Evolutionary conservation across 176 grass and related monocot species (phyloP).

Genomic region (Tillandsia leiboldiana): DNA sequence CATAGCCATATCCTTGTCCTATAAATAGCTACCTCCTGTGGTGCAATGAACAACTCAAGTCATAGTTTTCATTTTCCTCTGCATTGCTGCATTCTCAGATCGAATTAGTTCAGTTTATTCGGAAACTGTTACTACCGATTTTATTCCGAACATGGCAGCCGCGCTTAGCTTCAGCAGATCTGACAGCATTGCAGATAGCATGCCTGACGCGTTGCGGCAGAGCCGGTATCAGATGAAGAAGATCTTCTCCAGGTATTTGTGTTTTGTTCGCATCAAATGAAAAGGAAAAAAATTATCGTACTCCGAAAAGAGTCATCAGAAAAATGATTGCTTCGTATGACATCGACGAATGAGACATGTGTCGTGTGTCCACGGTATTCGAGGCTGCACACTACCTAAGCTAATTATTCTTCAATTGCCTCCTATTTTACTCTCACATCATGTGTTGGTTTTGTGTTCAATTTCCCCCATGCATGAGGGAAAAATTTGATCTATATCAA

Average conservation of each 20-base stretch:
- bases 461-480: too few relatives aligned
- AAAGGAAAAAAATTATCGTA: not conserved
- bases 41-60: conserved; percentile 20
- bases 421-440: too few relatives aligned
- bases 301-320: too few relatives aligned
- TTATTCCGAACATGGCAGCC: conserved; percentile 30
- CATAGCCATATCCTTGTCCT: conserved; percentile 34
- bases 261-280: not conserved
- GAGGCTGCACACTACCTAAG: too few relatives aligned
- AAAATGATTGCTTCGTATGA: too few relatives aligned
- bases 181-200: conserved; percentile 75
- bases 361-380: too few relatives aligned
- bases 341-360: too few relatives aligned
- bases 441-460: too few relatives aligned
- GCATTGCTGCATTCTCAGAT: not conserved
- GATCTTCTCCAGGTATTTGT: conserved; percentile 56
- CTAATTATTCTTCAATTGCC: too few relatives aligned
- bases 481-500: too few relatives aligned
- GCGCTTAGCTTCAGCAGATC: conserved; percentile 61
- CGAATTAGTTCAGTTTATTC: not conserved
- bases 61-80: not conserved
- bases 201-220: conserved; percentile 71
- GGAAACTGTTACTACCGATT: too few relatives aligned
- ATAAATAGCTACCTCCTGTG: conserved; percentile 35
- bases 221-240: conserved; percentile 98